Evolutionary conservation across 805 yeast genomes (phyloP), one percentile per base, ranked within the genome.

Genomic region (Metschnikowia kunwiensis): DNA sequence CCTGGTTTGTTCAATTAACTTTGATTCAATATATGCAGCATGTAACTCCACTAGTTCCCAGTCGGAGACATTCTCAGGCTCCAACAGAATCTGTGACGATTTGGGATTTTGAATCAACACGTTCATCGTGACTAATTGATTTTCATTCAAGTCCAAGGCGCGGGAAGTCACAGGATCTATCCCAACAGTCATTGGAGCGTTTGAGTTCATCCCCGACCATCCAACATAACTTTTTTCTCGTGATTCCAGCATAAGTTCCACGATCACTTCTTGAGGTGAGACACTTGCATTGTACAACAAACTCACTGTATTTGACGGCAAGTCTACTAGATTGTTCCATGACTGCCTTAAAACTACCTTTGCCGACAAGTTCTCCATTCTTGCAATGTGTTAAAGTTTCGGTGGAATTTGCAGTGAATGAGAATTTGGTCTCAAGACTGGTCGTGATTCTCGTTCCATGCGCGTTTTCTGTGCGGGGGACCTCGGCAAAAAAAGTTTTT

Each of bases 31-130:
- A 27, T 71, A 75, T 19, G 74, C 78, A 2, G 95, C 91, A 57
- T 91, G 85, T 2, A 83, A 59, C 53, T 89, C 96, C 2, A 88
- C 84, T 18, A 86, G 64, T 47, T 89, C 97, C 97, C 97, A 91
- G 54, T 91, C 98, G 5, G 82, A 72, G 2, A 80, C 58, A 0
- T 86, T 71, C 13, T 74, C 60, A 0, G 97, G 97, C 51, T 86
- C 96, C 28, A 91, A 70, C 50, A 76, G 79, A 3, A 89, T 79
- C 3, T 78, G 75, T 5, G 69, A 64, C 1, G 87, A 77, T 26
- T 60, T 69, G n/a, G 72, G 75, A 36, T 57, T 58, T 24, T 74
- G 65, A 10, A 76, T 64, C 37, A 74, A 70, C 34, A 82, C 53
- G 24, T 61, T 66, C 25, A 83, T 42, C 2, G 62, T 56, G 13